Evolutionary conservation across 139 green algal species (phyloP), one percentile per base, ranked within the genome.

Genomic region (Picochlorum sp.): DNA sequence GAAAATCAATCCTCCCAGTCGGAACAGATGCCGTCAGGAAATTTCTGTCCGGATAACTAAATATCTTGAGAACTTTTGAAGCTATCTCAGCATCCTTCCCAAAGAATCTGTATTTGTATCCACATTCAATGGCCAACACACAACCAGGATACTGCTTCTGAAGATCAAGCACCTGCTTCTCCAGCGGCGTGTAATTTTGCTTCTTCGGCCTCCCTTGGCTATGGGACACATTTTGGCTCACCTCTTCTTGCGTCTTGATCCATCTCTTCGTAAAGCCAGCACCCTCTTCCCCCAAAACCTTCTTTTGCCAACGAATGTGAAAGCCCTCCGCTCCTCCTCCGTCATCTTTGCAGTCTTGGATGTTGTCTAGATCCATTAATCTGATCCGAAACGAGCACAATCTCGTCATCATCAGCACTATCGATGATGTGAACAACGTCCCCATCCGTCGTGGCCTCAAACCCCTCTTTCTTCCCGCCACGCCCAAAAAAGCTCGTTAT

Each of bases 91-190:
- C 91, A 69, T 97, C 91, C 8, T 83, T 70, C 2, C 89, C 91
- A 77, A 95, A 97, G 24, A 97, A 86, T 0, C 81, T 68, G 20
- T 85, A 74, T 72, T 85, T 86, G 83, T 93, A 93, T 13, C 86
- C 86, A 21, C 93, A 86, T 76, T 95, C 89, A 9, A 96, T 78
- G 3, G 89, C 44, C 5, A 96, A 74, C 26, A 96, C 38, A 3
- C 86, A 75, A 23, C 71, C 81, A 41, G 34, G 59, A 54, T 54
- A 54, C 28, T 70, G 13, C 6, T 44, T 20, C 57, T 81, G 79
- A n/a, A 86, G 64, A 2, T 70, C 70, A 37, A 54, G 7, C 11
- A 80, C 69, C 57, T 90, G 82, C 38, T 72, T 32, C 70, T 91
- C 83, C 34, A 92, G 69, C 10, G 86, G 87, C 0, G 87, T 92